A percentile compares a stretch with the other conserved stretches of the same genome.
phyloP scores from a whole-genome alignment of 495 filamentous ascomycete genomes.

The Neurospora sp. region DNA sequence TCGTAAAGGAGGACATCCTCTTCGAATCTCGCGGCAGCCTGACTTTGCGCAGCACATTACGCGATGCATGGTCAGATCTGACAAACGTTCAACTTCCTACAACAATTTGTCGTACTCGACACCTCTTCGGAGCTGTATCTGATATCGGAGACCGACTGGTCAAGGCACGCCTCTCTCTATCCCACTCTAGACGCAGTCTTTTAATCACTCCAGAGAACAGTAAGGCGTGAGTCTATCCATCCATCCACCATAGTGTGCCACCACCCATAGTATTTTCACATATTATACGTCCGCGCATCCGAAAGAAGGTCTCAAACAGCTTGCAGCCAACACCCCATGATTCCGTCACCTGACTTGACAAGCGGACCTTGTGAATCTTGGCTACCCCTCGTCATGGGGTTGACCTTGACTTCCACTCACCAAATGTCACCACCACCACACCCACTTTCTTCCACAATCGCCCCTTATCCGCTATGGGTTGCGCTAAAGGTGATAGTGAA shows the following conservation, averaged over 20 bases:
- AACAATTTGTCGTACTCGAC: not conserved
- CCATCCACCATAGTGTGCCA: not conserved
- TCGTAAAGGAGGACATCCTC: not conserved
- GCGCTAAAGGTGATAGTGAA: not conserved
- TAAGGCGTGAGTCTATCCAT: not conserved
- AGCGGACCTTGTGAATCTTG: not conserved
- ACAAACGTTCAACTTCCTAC: not conserved
- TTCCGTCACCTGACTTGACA: slow-evolving; percentile 1
- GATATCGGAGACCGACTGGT: not conserved
- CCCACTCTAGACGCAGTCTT: not conserved
- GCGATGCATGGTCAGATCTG: not conserved
- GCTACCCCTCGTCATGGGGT: slow-evolving; percentile 3
- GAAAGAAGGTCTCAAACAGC: not conserved
- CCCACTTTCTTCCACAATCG: not conserved
- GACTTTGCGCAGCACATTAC: not conserved
- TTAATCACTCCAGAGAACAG: not conserved
- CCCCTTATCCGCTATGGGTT: not conserved
- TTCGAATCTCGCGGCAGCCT: not conserved
- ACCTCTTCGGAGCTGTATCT: not conserved
- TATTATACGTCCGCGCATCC: not conserved
- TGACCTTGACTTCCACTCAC: not conserved
- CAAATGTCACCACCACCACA: not conserved
- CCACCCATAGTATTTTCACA: not conserved
- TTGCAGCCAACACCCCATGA: not conserved
- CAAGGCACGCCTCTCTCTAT: not conserved